These are phyloP conservation scores for Xylona heveae DNA, from an alignment of 495 filamentous ascomycete species.

Conservation along the genomic window DNA sequence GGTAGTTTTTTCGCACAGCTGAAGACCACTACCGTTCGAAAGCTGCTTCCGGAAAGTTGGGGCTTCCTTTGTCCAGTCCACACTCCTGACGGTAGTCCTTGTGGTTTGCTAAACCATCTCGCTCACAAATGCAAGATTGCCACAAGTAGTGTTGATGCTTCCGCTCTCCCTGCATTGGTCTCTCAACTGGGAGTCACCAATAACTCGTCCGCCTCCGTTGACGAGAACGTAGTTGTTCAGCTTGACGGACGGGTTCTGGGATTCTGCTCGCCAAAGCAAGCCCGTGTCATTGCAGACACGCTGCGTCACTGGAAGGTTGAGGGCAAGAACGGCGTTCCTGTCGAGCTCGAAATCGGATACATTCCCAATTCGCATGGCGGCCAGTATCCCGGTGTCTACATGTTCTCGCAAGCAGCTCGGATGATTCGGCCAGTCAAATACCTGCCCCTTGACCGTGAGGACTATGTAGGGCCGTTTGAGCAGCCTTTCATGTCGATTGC, in stretches of 20 bases:
- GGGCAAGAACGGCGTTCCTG: slow-evolving; percentile 62
- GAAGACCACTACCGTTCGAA: slow-evolving; percentile 92
- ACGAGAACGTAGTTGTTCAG: slow-evolving; percentile 70
- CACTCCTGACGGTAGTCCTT: slow-evolving; percentile 88
- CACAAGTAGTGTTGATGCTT: slow-evolving; percentile 46
- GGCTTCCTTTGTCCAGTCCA: slow-evolving; percentile 94
- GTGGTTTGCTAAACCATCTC: slow-evolving; percentile 86
- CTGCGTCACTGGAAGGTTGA: slow-evolving; percentile 91
- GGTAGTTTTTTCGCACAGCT: slow-evolving; percentile 96
- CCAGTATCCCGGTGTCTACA: slow-evolving; percentile 88
- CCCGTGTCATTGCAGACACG: slow-evolving; percentile 56
- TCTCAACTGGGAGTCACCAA: slow-evolving; percentile 56
- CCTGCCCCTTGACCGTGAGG: slow-evolving; percentile 59
- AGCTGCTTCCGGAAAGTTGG: slow-evolving; percentile 91
- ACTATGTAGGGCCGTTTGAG: slow-evolving; percentile 81
- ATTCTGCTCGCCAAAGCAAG: slow-evolving; percentile 69
- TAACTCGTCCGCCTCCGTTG: slow-evolving; percentile 48
- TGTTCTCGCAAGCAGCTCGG: slow-evolving; percentile 63
- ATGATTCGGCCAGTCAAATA: slow-evolving; percentile 90
- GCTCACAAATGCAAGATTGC: slow-evolving; percentile 86
- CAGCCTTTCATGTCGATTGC: slow-evolving; percentile 98
- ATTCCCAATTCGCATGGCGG: slow-evolving; percentile 70
- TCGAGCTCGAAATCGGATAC: slow-evolving; percentile 76
- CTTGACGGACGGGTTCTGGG: slow-evolving; percentile 79
- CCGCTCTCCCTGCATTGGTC: slow-evolving; percentile 46